These are phyloP conservation scores for Populus hybrid DNA, from an alignment of 441 rosid species.

Conservation along the genomic window DNA sequence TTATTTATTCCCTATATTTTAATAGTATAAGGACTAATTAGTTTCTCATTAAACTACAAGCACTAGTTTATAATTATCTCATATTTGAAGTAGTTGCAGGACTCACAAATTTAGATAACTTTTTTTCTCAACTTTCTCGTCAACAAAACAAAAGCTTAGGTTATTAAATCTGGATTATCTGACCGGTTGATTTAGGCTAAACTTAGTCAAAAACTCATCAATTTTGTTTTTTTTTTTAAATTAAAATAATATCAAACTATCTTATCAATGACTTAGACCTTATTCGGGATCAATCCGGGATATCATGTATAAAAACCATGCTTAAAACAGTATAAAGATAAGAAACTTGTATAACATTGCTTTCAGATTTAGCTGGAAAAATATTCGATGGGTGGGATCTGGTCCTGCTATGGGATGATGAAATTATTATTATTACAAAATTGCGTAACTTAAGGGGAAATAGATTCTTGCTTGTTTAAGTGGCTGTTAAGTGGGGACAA, in stretches of 20 bases:
- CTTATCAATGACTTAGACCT: no score
- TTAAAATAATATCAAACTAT: no score
- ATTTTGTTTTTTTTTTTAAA: no score
- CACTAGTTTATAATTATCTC: not conserved
- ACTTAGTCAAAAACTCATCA: no score
- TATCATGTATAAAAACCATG: no score
- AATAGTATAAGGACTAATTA: no score
- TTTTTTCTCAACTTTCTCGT: not conserved
- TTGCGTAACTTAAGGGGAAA: slow-evolving; percentile 32
- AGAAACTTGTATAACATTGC: slow-evolving; percentile 13
- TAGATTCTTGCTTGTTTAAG: slow-evolving; percentile 27
- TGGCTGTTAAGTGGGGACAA: slow-evolving; percentile 53
- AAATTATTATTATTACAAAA: slow-evolving; percentile 2
- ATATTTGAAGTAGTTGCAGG: not conserved
- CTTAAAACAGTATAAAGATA: slow-evolving; percentile 8
- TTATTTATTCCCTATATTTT: no score
- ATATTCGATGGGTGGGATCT: not conserved
- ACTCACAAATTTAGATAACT: no score
- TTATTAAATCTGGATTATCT: no score
- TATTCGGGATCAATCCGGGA: no score
- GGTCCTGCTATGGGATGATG: slow-evolving; percentile 10
- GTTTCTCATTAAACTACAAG: no score
- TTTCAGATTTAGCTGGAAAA: slow-evolving; percentile 37
- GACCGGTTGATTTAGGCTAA: no score
- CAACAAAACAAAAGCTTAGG: slow-evolving; percentile 1